Evolutionary conservation across 495 filamentous ascomycete genomes (phyloP), one percentile per base, ranked within the genome.

Genomic region (Clohesyomyces aquaticus): DNA sequence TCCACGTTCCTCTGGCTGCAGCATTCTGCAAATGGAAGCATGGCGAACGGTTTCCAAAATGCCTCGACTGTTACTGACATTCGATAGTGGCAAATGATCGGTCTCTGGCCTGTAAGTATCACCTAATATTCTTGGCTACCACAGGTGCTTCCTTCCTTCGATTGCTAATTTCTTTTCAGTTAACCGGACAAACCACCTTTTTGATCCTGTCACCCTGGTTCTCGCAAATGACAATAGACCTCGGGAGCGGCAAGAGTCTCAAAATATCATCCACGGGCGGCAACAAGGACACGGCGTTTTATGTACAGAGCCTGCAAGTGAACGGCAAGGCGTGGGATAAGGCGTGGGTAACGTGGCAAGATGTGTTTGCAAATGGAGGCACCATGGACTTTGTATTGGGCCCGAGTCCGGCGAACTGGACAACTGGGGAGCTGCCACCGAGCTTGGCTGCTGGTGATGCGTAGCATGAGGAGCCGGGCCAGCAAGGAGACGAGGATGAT

Each of bases 171-270:
- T 21, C 3, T 46, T 18, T 29, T 11, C 46, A 61, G 58, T 52
- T 65, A 47, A 84, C 82, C 6, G 84, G 82, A 0, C 84, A 87
- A 69, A 83, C 85, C 0, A 84, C 83, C 2, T 89, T 89, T 68
- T 78, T 89, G 21, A 72, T 89, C 60, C 81, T 77, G 0, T 84
- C 82, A 11, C 85, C 86, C 0, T 87, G 85, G 84, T 85, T 88
- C 72, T 67, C 72, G 0, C 76, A 86, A 59, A 71, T 87, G 41
- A 82, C 78, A 3, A 81, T 89, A 72, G 77, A 79, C 3, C 77
- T 88, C 32, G 82, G 79, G 27, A 75, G 67, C 8, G 80, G 80
- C 55, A 83, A 82, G 67, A 80, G 71, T 19, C 72, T 89, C n/a
- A 74, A 72, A 1, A 85, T 89, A 56, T 84, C 77, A 0, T 75